phyloP scores from a whole-genome alignment of 495 filamentous ascomycete genomes.

The Podospora sp. region DNA sequence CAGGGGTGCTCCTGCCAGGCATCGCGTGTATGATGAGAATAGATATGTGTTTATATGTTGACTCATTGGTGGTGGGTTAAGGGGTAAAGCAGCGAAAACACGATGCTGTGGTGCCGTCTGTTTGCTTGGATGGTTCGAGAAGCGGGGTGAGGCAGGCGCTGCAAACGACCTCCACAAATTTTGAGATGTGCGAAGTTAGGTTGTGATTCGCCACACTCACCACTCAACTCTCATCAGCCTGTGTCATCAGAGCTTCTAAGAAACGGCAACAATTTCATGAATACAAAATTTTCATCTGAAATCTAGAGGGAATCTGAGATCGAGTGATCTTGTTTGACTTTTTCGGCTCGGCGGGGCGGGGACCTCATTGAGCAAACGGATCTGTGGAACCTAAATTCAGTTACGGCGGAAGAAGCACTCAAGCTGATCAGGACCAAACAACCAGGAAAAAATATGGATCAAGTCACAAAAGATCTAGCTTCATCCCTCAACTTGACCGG shows the following conservation, averaged over 20 bases:
- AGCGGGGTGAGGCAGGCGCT: neutral
- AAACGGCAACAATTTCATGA: neutral
- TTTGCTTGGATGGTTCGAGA: neutral
- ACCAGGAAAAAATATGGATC: constrained; percentile 18
- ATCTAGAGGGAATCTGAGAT: neutral
- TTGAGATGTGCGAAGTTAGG: constrained; percentile 1
- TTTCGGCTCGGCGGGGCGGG: neutral
- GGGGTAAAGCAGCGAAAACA: neutral
- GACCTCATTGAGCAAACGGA: neutral
- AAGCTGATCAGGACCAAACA: neutral
- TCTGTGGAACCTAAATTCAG: neutral
- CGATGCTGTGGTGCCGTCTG: neutral
- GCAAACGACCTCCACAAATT: constrained; percentile 1
- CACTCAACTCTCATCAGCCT: neutral
- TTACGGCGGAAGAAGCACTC: neutral
- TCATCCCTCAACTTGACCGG: constrained; percentile 15
- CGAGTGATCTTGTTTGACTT: neutral
- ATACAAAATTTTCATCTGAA: neutral
- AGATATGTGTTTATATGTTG: no score
- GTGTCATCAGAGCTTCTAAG: neutral
- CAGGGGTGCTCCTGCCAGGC: no score
- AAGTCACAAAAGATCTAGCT: constrained; percentile 19
- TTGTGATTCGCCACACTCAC: constrained; percentile 8
- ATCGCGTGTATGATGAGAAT: no score
- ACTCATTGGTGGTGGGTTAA: neutral